Evolutionary conservation across 257 asterid species (phyloP), one percentile per base, ranked within the genome.

Genomic region (Fraxinus cuspidata): DNA sequence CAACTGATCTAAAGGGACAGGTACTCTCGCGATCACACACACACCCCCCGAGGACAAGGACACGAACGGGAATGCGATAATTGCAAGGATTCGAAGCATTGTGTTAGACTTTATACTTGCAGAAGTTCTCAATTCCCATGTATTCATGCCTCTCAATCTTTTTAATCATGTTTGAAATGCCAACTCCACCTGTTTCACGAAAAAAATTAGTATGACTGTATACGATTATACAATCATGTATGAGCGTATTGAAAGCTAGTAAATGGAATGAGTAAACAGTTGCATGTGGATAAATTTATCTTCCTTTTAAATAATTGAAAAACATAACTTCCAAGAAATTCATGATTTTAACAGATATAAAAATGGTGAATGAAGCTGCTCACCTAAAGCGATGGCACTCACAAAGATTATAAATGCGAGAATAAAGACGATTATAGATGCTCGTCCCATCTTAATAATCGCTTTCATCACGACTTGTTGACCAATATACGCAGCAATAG

Each of bases 71-170:
- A 40, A 10, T 2, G 3, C 1, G 3, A 51, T 51, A 18, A 51
- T 3, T 4, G 7, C 23, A 51, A 51, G n/a, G 23, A 51, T 4
- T 51, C 7, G 9, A 51, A 18, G 28, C 23, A 15, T 4, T 8
- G 42, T 0, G 8, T 80, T 74, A 92, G 2, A 70, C 84, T 0
- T 79, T 84, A 60, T 92, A 94, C 92, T 89, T 90, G 97, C 98
- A 94, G 70, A 92, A 83, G 85, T 91, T 86, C 78, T 94, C 96
- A 51, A 94, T 91, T 7, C 98, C 98, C 98, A 94, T 92, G 91
- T 94, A 94, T 38, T 94, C 94, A 21, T 88, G 81, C 69, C 80
- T 85, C 58, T 88, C 84, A 66, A 94, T 86, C 90, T 92, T 94
- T 40, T 89, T 88, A 4, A 94, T 74, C 98, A 94, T 94, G 88